Base-by-base conservation (phyloP, 2,329 filamentous ascomycete genomes). In the Nothophaeocryptopus gaeumannii region DNA sequence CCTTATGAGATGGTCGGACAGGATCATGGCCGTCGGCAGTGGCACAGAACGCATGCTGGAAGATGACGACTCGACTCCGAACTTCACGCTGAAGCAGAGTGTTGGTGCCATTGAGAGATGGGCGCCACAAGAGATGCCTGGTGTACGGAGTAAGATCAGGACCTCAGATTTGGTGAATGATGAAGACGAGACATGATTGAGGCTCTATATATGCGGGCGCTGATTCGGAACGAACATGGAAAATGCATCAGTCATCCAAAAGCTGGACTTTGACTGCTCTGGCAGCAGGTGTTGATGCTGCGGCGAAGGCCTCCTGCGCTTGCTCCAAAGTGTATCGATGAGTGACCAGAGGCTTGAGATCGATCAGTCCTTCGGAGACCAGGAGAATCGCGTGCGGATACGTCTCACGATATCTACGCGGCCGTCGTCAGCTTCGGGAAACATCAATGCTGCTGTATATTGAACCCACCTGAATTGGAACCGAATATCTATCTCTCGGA, bases 321-420 rank as follows among this genome's bases (percentile, higher is more conserved):
- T 72, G 61, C 47, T 70, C 67, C 43, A 72, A 49, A 15, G 49
- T 45, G 47, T 65, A 72, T 15, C 67, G 64, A 56, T 72, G 68
- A 9, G 70, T 71, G 9, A 71, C 68, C 29, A 71, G 54, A 34
- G 67, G 67, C 51, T 71, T 70, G 46, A 72, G 41, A 45, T 71
- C 61, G 39, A 72, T 66, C 39, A 72, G 48, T 0, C 70, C 69
- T 38, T 69, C 66, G 5, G 62, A 63, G 1, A 70, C 65, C 37
- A 76, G 59, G 47, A 66, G 65, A 53, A 76, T 67, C 0, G 71
- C 74, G 43, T 64, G 74, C 8, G 70, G 67, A 50, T 70, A 72
- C 2, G 67, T 71, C 47, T 72, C 65, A 34, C 64, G 61, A 50
- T 72, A 72, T 34, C 49, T 51, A 30, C 20, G 20, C 7, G 20